Percentiles rank a stretch among this genome's conserved stretches.
These are phyloP conservation scores for Ramaria sp. DNA, from an alignment of 768 basidiomycete species.

Conservation along the genomic window DNA sequence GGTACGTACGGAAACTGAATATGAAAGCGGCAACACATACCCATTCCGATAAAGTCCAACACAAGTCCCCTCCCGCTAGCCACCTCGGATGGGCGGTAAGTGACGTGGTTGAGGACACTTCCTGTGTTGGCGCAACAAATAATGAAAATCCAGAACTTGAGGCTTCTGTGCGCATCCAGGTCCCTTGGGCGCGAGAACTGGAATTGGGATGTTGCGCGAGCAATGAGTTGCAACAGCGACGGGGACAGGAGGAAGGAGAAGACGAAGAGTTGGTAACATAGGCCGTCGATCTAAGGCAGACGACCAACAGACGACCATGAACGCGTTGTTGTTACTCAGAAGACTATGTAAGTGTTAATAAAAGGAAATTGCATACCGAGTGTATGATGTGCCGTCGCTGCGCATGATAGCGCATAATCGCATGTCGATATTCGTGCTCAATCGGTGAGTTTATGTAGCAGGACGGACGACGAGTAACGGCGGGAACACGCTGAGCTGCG, in stretches of 20 bases:
- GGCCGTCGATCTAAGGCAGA: conserved; percentile 47
- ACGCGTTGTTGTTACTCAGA: conserved; percentile 5
- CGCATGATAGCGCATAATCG: conserved; percentile 31
- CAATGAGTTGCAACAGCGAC: conserved; percentile 43
- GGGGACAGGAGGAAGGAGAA: conserved; percentile 74
- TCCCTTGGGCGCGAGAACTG: conserved; percentile 60
- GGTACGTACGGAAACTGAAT: neutral
- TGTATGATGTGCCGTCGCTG: conserved; percentile 63
- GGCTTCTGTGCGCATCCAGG: conserved; percentile 49
- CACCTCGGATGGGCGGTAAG: conserved; percentile 38
- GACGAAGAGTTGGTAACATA: conserved; percentile 64
- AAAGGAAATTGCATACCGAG: conserved; percentile 35
- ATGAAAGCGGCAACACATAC: conserved; percentile 31
- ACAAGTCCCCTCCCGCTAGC: conserved; percentile 42
- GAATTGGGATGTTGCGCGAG: conserved; percentile 49
- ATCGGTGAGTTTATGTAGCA: neutral
- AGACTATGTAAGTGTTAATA: conserved; percentile 5
- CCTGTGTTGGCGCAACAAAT: conserved; percentile 48
- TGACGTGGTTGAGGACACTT: conserved; percentile 52
- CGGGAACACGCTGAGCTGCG: neutral
- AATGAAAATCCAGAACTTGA: conserved; percentile 57
- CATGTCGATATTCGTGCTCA: conserved; percentile 13
- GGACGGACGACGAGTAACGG: neutral
- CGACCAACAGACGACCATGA: neutral
- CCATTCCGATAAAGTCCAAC: conserved; percentile 71